Evolutionary conservation across 2,329 filamentous ascomycete genomes (phyloP), one percentile per base, ranked within the genome.

Genomic region (Fusarium sp.): DNA sequence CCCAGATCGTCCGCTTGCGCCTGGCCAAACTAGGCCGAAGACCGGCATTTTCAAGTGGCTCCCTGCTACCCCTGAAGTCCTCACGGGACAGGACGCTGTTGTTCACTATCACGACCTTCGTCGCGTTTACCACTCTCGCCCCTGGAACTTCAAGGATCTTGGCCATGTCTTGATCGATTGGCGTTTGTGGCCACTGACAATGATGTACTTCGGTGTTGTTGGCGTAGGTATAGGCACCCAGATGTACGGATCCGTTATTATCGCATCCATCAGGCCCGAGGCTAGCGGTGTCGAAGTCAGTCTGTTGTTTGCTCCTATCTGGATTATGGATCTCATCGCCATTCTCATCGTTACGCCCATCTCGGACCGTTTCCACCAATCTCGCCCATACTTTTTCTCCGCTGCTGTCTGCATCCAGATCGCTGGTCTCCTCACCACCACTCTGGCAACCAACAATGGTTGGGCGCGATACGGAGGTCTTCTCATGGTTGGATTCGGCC

Each of bases 141-240:
- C 88, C 5, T 97, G 94, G 94, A 89, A 83, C 1, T 70, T 92
- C 64, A 87, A 82, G 54, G 93, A 97, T 70, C 82, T 97, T 2
- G 81, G 83, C 24, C 81, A 83, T 24, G 92, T 96, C 2, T 80
- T 97, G 30, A 83, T 92, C 35, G 94, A 97, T 79, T 97, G 93
- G 94, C 88, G 93, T 4, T 83, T 97, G 19, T 97, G 93, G 91
- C 94, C 94, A 2, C 79, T 97, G 69, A 85, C 90, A 2, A 75
- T 97, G 53, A 97, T 97, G 94, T 97, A 97, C 80, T 97, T 97
- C 80, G 94, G 94, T 20, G 94, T 97, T 5, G 94, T 97, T 2
- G 94, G 94, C 22, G 94, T 97, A 5, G 94, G 94, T 10, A 97
- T 97, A 65, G 94, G 93, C 44, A 94, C 93, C 1, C 93, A 97